Base-by-base conservation (phyloP, 2,329 filamentous ascomycete species). In the Paraphaeosphaeria minitans region DNA sequence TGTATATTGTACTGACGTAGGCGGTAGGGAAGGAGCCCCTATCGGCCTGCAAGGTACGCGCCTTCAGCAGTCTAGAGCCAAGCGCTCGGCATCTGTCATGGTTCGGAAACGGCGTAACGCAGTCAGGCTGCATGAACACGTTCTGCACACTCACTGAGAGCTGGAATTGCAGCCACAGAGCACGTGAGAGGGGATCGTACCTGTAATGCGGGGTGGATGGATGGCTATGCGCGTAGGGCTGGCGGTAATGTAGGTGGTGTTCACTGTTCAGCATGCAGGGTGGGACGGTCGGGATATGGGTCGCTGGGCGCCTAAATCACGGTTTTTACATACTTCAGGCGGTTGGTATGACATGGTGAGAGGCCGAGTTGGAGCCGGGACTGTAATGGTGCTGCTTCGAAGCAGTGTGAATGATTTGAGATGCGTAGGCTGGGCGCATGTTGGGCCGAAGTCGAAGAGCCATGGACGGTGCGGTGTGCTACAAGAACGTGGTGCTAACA, bases 111-210 rank as follows among this genome's bases (percentile, higher is more conserved):
- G 51, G 45, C 53, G 48, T 42, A 55, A 55, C 52, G 51, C 45
- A 54, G 48, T 42, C n/a, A n/a, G 14, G 42, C 56, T 61, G 59
- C 56, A 61, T 48, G 55, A 53, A 59, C 64, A 61, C 54, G 35
- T 50, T 22, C 46, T 46, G n/a, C 45, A 50, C 12, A 16, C 33
- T 42, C 57, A 66, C 21, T 61, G 69, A 64, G 61, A 61, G 59
- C 65, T 68, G 68, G 54, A 66, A 65, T 68, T 68, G 67, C 69
- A 67, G 67, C 64, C 65, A 69, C 66, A 27, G 31, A 58, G 55
- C 55, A 55, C 55, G 47, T 55, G 56, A 21, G 37, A 49, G 45
- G n/a, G 22, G 46, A 22, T 27, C 31, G 55, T 54, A 27, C 57
- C 53, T 56, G 48, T n/a, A 53, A 24, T 19, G 21, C 10, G 45